Conservation (phyloP, 768 basidiomycete genomes). For the Lepiota brunneoincarnata region DNA sequence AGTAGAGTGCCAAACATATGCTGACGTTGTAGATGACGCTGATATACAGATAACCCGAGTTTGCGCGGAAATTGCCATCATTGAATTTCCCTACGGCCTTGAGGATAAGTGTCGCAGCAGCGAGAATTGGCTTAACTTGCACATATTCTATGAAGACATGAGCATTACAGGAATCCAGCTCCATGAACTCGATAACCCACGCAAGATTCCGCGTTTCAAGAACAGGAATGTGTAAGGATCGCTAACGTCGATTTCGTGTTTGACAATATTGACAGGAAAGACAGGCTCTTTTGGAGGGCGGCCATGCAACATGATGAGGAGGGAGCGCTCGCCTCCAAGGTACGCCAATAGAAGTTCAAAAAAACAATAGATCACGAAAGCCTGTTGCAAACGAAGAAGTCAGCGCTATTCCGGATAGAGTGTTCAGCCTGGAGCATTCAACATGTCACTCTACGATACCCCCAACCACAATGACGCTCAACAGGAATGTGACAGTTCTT, state of each 20-base stretch:
- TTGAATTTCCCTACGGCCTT: conserved; percentile 86
- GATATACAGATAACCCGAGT: conserved; percentile 90
- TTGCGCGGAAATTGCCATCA: conserved; percentile 82
- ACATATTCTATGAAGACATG: conserved; percentile 77
- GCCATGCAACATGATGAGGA: conserved; percentile 90
- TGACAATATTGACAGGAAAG: conserved; percentile 84
- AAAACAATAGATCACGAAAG: conserved; percentile 94
- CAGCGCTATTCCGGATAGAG: conserved; percentile 1
- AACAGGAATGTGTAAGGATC: conserved; percentile 95
- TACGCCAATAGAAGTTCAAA: conserved; percentile 80
- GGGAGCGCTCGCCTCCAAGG: conserved; percentile 89
- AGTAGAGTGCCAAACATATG: conserved; percentile 81
- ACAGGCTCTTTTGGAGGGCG: conserved; percentile 84
- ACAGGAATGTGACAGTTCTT: neutral
- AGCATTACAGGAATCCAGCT: neutral
- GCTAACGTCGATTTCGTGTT: conserved; percentile 84
- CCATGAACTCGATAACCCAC: conserved; percentile 37
- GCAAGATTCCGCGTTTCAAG: conserved; percentile 92
- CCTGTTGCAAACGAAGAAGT: conserved; percentile 39
- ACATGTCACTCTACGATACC: neutral
- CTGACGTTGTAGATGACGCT: conserved; percentile 82
- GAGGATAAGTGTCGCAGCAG: conserved; percentile 77
- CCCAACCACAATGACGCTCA: neutral
- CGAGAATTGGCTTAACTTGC: conserved; percentile 90
- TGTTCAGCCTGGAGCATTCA: neutral